phyloP scores from a whole-genome alignment of 2,329 filamentous ascomycete genomes.

The Cercospora sojina region DNA sequence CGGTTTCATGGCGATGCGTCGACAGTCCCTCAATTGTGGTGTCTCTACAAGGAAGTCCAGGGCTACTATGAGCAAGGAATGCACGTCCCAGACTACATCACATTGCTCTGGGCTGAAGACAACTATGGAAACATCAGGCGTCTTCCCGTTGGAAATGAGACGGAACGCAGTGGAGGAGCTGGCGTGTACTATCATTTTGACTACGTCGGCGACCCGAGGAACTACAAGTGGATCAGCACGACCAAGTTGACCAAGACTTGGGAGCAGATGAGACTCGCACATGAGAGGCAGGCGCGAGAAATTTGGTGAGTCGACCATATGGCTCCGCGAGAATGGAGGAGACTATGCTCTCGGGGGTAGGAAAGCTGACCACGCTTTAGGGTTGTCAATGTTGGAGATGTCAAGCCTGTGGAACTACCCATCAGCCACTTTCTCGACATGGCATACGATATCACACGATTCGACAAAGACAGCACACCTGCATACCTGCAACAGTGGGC shows the following conservation, averaged over 20 bases:
- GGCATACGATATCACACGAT: conserved; percentile 62
- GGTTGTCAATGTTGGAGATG: conserved; percentile 67
- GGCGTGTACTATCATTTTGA: conserved; percentile 68
- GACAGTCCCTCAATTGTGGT: conserved; percentile 67
- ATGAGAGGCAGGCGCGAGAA: conserved; percentile 57
- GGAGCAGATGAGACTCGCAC: conserved; percentile 64
- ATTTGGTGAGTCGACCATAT: conserved; percentile 45
- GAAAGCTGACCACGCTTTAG: conserved; percentile 31
- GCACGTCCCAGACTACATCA: conserved; percentile 63
- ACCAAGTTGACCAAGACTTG: conserved; percentile 64
- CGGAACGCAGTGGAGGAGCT: conserved; percentile 58
- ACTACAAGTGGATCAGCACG: conserved; percentile 60
- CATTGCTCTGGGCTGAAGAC: conserved; percentile 67
- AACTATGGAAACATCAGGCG: conserved; percentile 62
- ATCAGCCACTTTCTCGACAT: conserved; percentile 60
- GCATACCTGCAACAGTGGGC: conserved; percentile 59
- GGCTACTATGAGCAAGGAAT: conserved; percentile 66
- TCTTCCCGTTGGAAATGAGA: conserved; percentile 61
- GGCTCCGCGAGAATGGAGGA: not conserved
- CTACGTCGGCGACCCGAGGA: conserved; percentile 61
- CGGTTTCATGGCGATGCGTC: conserved; percentile 55
- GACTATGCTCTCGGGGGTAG: too few relatives aligned
- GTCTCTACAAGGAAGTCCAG: conserved; percentile 67
- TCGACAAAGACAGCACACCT: conserved; percentile 56
- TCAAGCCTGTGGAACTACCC: conserved; percentile 59